Evolutionary conservation across 768 basidiomycete genomes (phyloP).

Genomic region (Leccinum imitatum): DNA sequence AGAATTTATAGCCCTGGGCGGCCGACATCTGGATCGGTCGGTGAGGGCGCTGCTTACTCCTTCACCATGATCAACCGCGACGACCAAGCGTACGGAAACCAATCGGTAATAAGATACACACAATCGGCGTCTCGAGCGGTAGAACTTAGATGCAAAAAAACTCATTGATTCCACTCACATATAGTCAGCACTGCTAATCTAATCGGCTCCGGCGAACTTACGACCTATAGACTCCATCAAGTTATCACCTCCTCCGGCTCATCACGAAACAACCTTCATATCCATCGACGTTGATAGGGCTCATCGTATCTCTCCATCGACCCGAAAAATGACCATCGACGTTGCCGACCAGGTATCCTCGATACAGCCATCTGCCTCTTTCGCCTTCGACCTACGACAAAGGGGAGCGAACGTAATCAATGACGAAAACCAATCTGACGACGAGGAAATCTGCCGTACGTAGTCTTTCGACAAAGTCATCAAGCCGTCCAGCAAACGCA

Average conservation of each 20-base stretch:
- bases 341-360: slow-evolving; percentile 77
- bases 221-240: not conserved
- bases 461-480: slow-evolving; percentile 85
- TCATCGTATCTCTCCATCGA: slow-evolving; percentile 85
- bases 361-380: slow-evolving; percentile 82
- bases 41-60: not conserved
- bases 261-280: slow-evolving; percentile 88
- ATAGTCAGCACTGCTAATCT: not conserved
- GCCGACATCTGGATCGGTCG: not conserved
- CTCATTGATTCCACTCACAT: not conserved
- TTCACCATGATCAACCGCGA: not conserved
- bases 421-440: not conserved
- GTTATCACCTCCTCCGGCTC: slow-evolving; percentile 54
- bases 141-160: not conserved
- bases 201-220: not conserved
- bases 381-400: slow-evolving; percentile 57
- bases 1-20: not conserved
- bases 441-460: slow-evolving; percentile 39
- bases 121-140: not conserved
- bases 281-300: slow-evolving; percentile 56
- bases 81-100: not conserved
- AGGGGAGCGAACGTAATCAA: not conserved
- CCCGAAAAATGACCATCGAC: slow-evolving; percentile 72
- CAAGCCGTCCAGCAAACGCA: slow-evolving; percentile 81
- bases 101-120: not conserved